Evolutionary conservation across 2,329 filamentous ascomycete genomes (phyloP), one percentile per base, ranked within the genome.

Genomic region (Lachnellula arida): DNA sequence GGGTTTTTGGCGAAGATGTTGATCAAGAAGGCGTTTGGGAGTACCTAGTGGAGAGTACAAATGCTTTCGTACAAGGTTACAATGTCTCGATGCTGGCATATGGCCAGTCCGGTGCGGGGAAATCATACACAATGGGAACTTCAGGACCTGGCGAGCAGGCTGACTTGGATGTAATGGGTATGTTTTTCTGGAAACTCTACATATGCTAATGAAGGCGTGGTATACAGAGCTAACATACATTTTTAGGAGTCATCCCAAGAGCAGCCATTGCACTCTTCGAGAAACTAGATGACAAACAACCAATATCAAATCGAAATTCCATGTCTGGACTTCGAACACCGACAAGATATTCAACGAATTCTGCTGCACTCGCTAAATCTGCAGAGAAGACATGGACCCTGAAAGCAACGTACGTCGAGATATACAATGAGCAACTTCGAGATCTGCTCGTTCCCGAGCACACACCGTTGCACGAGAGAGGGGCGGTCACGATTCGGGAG

Each of bases 51-150:
- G 94, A 99, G 64, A 95, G 91, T 65, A 88, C 97, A 64, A 84
- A 80, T 65, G 89, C 92, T 2, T 99, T 99, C 66, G 78, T 94
- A 1, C 91, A 97, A 70, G 94, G 94, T 53, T 99, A 97, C 81
- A 99, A 99, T 82, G 94, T 99, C 56, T 99, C 94, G 3, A 84
- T 99, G 49, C 78, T 99, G 66, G 94, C 94, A 48, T 99, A 99
- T 68, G 94, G 94, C 63, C 94, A 99, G 76, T 99, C 94, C 28
- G 94, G 94, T 55, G 91, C 94, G 11, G 94, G 94, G 65, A 99
- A 99, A 75, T 97, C 93, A 2, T 97, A 96, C 71, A 99, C 94
- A 0, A 99, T 99, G 94, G 94, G 94, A 55, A 99, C 94, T 0
- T 91, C 93, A 0, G 91, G 91, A 4, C 90, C 92, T 2, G 73